Base-by-base conservation (phyloP, 2,329 filamentous ascomycete species). In the Elsinoe necatrix region DNA sequence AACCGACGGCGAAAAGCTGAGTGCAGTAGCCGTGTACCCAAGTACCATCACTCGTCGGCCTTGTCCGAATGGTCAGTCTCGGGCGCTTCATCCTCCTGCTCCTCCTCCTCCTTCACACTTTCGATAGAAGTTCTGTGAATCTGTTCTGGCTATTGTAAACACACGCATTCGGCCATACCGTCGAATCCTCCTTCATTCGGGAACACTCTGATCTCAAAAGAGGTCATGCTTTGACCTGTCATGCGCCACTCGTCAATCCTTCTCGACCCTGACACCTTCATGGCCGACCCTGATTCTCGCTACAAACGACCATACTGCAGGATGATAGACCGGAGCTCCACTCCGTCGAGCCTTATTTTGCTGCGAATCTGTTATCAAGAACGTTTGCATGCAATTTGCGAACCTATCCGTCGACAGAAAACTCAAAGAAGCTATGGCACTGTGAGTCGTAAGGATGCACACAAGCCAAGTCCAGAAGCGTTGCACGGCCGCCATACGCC, bases 121-220 rank as follows among this genome's bases (percentile, higher is more conserved):
- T 52, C 48, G 37, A 55, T 55, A 45, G 35, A 55, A 31, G 14
- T 43, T 20, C 23, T 16, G 20, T 31, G 20, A 27, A 48, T 21
- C 9, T 37, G 54, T 56, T 47, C 54, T 56, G 41, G 54, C 54
- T 56, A 48, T 56, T 35, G 54, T 56, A 56, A 56, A 56, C 54
- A 56, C 12, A 45, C 41, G 37, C 16, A 20, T 47, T 39, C 18
- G 48, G 48, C 16, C 20, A 39, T 21, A 34, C 20, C 29, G 8
- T 35, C 34, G 20, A 39, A 37, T 21, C 21, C 48, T 21, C 39
- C 48, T 37, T 21, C 25, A 39, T 37, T 52, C 48, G 25, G 48
- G 29, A 35, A 16, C 29, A 34, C 48, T 11, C 14, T 21, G 25
- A 50, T 50, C 45, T 50, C 31, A 20, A 52, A 51, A 37, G 31